A percentile compares a stretch with the other conserved stretches of the same genome.
phyloP scores from a whole-genome alignment of 129 eudicot genomes.

The Flaveria bidentis region DNA sequence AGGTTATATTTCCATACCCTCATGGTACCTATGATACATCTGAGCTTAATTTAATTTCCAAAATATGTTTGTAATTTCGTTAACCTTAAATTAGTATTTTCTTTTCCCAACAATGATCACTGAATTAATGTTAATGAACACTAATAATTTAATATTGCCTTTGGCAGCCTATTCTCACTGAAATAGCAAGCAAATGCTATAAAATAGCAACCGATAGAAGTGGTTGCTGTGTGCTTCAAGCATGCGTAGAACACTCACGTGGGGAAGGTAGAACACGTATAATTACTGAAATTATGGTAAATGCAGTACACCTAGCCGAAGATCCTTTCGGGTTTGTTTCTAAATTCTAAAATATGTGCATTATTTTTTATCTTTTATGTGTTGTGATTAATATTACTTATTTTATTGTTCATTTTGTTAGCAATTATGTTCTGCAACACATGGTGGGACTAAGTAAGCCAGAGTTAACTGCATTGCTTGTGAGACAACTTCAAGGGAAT shows the following conservation, averaged over 20 bases:
- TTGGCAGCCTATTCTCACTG: constrained; percentile 60
- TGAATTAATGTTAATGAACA: not conserved
- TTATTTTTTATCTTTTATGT: not conserved
- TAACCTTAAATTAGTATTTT: not conserved
- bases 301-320: constrained; percentile 55
- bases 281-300: constrained; percentile 42
- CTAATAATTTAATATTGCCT: not conserved
- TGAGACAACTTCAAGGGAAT: constrained; percentile 50
- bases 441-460: constrained; percentile 51
- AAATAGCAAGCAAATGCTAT: constrained; percentile 55
- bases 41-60: not conserved
- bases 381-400: not conserved
- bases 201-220: constrained; percentile 58
- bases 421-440: constrained; percentile 85
- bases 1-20: not conserved
- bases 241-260: constrained; percentile 53
- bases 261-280: constrained; percentile 50
- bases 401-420: constrained; percentile 22
- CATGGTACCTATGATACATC: not conserved
- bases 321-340: constrained; percentile 79
- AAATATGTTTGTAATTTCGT: not conserved
- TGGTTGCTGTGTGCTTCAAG: constrained; percentile 79
- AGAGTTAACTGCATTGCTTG: constrained; percentile 45
- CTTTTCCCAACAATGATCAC: not conserved
- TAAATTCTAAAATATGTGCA: not conserved